phyloP scores from a whole-genome alignment of 2,329 filamentous ascomycete genomes.

The Stachybotrys elegans region DNA sequence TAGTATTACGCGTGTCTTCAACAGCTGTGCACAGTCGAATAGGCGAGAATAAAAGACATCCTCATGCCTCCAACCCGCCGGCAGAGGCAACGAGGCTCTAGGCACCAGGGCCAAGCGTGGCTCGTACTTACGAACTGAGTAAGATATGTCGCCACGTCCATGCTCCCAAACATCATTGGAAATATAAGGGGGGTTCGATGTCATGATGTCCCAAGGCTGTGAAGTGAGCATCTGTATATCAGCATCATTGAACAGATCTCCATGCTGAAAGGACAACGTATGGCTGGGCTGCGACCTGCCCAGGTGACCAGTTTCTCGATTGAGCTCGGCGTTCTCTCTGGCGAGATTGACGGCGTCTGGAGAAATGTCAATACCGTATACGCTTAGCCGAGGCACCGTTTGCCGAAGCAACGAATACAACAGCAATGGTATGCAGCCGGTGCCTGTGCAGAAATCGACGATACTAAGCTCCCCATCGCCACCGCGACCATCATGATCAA shows the following conservation, averaged over 20 bases:
- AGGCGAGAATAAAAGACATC: conserved; percentile 65
- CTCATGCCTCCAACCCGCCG: conserved; percentile 29
- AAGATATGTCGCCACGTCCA: conserved; percentile 42
- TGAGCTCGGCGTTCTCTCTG: conserved; percentile 54
- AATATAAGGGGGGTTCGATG: conserved; percentile 91
- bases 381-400: conserved; percentile 34
- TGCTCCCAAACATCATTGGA: conserved; percentile 46
- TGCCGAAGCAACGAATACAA: conserved; percentile 57
- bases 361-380: conserved; percentile 74
- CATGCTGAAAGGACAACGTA: conserved; percentile 38
- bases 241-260: conserved; percentile 43
- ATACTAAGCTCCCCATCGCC: conserved; percentile 44
- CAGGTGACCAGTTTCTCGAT: conserved; percentile 27
- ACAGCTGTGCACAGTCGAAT: conserved; percentile 44
- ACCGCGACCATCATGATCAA: conserved; percentile 9
- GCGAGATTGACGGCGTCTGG: conserved; percentile 60
- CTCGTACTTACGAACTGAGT: conserved; percentile 79
- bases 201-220: conserved; percentile 56
- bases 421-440: conserved; percentile 81
- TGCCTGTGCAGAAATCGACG: conserved; percentile 85
- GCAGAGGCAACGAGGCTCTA: conserved; percentile 18
- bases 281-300: conserved; percentile 10
- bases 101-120: conserved; percentile 74
- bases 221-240: conserved; percentile 23
- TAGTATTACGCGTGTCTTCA: conserved; percentile 51